Percentiles rank a stretch among this genome's conserved stretches.
Conservation (phyloP, 331 rosid genomes). For the Telfairia occidentalis region DNA sequence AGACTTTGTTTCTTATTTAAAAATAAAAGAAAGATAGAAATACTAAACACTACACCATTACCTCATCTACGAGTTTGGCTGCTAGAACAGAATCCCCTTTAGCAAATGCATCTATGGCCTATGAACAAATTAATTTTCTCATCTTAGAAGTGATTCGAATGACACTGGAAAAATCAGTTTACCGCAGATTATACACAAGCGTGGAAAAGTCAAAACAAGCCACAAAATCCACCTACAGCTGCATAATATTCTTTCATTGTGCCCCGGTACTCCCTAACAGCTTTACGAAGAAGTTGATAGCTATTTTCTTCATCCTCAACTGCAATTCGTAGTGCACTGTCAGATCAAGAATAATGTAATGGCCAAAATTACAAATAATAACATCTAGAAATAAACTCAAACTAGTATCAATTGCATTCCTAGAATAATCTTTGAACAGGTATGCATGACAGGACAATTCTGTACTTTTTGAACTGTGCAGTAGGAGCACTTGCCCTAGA, state of each 20-base stretch:
- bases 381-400: background rate
- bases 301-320: slow-evolving; percentile 52
- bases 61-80: slow-evolving; percentile 45
- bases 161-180: background rate
- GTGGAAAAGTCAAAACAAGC: slow-evolving; percentile 14
- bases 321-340: slow-evolving; percentile 18
- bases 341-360: slow-evolving; percentile 1
- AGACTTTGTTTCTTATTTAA: background rate
- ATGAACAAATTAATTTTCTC: slow-evolving; percentile 19
- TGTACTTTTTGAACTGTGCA: slow-evolving; percentile 5
- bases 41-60: slow-evolving; percentile 7
- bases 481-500: background rate
- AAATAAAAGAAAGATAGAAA: background rate
- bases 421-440: background rate
- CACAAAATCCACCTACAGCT: slow-evolving; percentile 43
- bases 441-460: background rate
- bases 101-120: slow-evolving; percentile 74
- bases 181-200: background rate
- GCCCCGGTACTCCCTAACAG: slow-evolving; percentile 57
- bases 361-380: slow-evolving; percentile 1
- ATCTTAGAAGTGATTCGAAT: slow-evolving; percentile 20
- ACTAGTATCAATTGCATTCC: background rate
- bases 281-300: slow-evolving; percentile 49
- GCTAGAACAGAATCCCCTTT: slow-evolving; percentile 46
- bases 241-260: slow-evolving; percentile 57